Base-by-base conservation (phyloP, 345 rosid genomes). In the Lepidium aucheri region DNA sequence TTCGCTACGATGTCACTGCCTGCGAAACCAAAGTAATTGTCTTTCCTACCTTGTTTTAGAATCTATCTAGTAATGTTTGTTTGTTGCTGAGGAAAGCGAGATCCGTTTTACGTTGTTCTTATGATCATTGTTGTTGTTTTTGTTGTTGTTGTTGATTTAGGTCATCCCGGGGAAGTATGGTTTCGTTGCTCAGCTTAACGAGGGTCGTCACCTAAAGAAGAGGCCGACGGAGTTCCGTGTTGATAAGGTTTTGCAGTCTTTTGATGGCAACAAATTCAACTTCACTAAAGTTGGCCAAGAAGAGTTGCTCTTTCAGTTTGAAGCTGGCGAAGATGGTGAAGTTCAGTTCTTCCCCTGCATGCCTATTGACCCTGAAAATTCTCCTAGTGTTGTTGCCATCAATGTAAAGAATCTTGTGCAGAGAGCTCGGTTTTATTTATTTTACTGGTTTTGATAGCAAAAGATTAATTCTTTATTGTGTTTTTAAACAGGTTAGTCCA, bases 191-290 rank as follows among this genome's bases (percentile, higher is more conserved):
- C 97, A 95, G 87, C 93, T 95, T 60, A 95, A 95, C 38, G 96
- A 95, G 69, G 99, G 99, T 33, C 96, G 99, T 49, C 99, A 91
- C 80, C 76, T 95, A n/a, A 88, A 95, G 89, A 95, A 95, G 81
- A 82, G 99, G 82, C 99, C 97, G 0, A 95, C 99, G 28, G 97
- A 95, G 73, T 95, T 95, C 72, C 94, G 90, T 20, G 91, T 95
- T 8, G 97, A 89, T 70, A 85, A 83, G 93, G 99, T 95, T 51
- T 84, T 95, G 43, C 99, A 95, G 84, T 86, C 97, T 38, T 95
- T 91, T 72, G 99, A 95, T 65, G 90, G 77, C 39, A 87, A 54
- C 85, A 95, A 95, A 65, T 95, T 95, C 78, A 95, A 95, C 80
- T 95, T 95, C 81, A 91, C 95, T 50, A 95, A 95, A 77, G 89